phyloP scores from a whole-genome alignment of 202 grass and related monocot species.

The Musa balbisiana region DNA sequence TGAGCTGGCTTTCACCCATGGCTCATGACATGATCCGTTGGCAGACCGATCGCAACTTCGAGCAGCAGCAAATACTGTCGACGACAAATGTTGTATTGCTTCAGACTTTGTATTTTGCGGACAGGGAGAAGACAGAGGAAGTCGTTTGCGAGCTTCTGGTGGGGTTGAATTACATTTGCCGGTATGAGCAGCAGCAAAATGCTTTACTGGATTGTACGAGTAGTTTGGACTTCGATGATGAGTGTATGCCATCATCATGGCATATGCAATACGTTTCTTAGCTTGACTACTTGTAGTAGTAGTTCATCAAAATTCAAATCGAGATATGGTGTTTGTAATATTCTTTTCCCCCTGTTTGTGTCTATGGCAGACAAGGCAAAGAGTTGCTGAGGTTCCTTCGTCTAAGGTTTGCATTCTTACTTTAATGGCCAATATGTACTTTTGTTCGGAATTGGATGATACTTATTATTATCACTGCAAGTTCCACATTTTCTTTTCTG shows the following conservation, averaged over 20 bases:
- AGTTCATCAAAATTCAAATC: not conserved
- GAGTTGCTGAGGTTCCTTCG: not conserved
- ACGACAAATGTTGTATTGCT: slow-evolving; percentile 57
- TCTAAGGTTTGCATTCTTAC: not conserved
- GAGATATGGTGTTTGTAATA: not conserved
- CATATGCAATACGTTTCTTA: slow-evolving; percentile 35
- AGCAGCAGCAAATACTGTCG: slow-evolving; percentile 81
- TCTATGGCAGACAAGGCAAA: not conserved
- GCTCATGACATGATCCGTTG: slow-evolving; percentile 81
- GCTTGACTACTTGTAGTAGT: not conserved
- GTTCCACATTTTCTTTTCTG: not conserved
- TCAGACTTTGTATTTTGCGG: slow-evolving; percentile 76
- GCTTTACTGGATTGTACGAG: slow-evolving; percentile 77
- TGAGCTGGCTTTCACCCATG: slow-evolving; percentile 80
- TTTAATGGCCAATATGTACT: not conserved
- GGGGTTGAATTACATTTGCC: slow-evolving; percentile 88
- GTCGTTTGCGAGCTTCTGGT: slow-evolving; percentile 81
- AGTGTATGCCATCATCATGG: slow-evolving; percentile 70
- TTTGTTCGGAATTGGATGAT: not conserved
- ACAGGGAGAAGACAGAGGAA: slow-evolving; percentile 61
- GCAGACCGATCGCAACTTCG: slow-evolving; percentile 84
- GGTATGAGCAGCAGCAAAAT: slow-evolving; percentile 92
- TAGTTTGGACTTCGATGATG: slow-evolving; percentile 79
- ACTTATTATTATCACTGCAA: not conserved
- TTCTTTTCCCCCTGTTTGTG: not conserved